Evolutionary conservation across 345 rosid genomes (phyloP), one percentile per base, ranked within the genome.

Genomic region (Rhizophora apiculata): DNA sequence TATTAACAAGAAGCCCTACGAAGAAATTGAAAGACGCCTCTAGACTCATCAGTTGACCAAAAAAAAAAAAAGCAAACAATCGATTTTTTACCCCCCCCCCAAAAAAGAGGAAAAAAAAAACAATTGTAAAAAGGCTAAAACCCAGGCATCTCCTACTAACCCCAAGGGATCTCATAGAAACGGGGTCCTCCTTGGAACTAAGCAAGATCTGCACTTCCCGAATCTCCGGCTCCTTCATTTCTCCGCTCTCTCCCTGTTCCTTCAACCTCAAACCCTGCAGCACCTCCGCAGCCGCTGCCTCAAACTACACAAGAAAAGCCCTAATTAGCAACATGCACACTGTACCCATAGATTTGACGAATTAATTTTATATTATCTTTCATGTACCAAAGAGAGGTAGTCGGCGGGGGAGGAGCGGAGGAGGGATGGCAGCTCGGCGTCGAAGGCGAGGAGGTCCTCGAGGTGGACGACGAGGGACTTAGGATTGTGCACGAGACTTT

Each of bases 231-330:
- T 95, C 97, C 77, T 81, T 96, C 89, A 88, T 88, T 74, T 92
- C 96, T 48, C 97, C 96, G 3, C 86, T 75, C 72, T 92, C 91
- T 13, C 80, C 89, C 3, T 85, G 79, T 67, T 85, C 92, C 77
- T 83, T 92, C 83, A 88, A 85, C 85, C 83, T 86, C 81, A 90
- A 74, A 76, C 96, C 80, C 60, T 83, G 90, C 58, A 89, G 74
- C 63, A 90, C 99, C 86, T 92, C 99, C 8, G 80, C 87, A 2
- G 97, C 99, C 3, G 97, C 99, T 5, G 85, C 87, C 90, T 92
- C 97, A 53, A 95, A 88, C 97, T 91, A 68, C n/a, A 56, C 56
- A 52, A 29, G 37, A 29, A 65, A 52, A 65, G 6, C 27, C 13
- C 34, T 62, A 39, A 31, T 0, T 53, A 2, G 63, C 49, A 60